These are phyloP conservation scores for Entomortierella chlamydospora DNA, from an alignment of 192 early-diverging fungal species.

Conservation along the genomic window DNA sequence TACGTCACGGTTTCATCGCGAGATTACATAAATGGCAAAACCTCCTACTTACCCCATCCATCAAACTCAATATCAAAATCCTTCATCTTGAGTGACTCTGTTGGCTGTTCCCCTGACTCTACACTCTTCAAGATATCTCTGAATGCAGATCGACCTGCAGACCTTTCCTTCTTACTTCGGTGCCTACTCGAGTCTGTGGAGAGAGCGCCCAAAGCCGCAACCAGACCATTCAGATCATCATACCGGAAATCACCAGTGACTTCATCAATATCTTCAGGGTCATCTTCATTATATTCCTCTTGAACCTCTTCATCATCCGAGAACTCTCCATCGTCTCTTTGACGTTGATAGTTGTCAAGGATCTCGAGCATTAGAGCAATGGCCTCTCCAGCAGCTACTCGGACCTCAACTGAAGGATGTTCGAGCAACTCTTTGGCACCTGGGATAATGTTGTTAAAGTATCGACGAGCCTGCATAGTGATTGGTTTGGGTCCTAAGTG, in stretches of 20 bases:
- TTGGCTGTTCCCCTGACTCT: constrained; percentile 63
- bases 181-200: constrained; percentile 68
- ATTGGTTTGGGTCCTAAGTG: constrained; percentile 32
- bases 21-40: background rate
- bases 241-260: constrained; percentile 54
- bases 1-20: background rate
- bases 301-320: constrained; percentile 36
- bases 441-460: constrained; percentile 61
- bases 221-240: constrained; percentile 68
- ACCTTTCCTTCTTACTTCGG: constrained; percentile 66
- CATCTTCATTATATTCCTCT: constrained; percentile 55
- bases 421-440: constrained; percentile 67
- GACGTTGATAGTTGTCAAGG: constrained; percentile 47
- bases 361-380: constrained; percentile 79
- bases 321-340: constrained; percentile 31
- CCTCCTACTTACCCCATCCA: constrained; percentile 61
- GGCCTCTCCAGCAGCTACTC: constrained; percentile 78
- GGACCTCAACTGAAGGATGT: constrained; percentile 67
- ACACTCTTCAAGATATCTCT: constrained; percentile 75
- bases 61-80: constrained; percentile 62
- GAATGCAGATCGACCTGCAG: constrained; percentile 69
- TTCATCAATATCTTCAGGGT: constrained; percentile 53
- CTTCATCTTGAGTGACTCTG: constrained; percentile 62
- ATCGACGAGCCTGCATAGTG: constrained; percentile 41
- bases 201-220: constrained; percentile 65